Conservation (phyloP, 1,284 basidiomycete species). For the Papiliotrema terrestris region DNA sequence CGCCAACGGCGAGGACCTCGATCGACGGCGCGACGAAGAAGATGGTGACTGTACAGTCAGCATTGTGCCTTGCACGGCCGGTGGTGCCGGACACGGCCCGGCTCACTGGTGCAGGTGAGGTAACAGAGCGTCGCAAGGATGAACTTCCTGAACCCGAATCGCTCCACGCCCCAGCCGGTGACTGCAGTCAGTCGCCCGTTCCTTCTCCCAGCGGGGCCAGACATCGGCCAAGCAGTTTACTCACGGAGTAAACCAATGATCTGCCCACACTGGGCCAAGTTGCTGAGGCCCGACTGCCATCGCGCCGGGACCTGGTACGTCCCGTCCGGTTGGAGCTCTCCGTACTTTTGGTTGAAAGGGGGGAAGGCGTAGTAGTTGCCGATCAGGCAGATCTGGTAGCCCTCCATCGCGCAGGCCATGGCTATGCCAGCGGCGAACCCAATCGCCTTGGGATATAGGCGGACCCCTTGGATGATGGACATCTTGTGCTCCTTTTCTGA, state of each 20-base stretch:
- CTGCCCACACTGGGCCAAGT: constrained; percentile 33
- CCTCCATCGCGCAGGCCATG: constrained; percentile 7
- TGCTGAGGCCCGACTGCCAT: constrained; percentile 50
- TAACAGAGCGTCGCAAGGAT: constrained; percentile 21
- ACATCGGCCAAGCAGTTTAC: not conserved
- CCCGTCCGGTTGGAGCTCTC: constrained; percentile 23
- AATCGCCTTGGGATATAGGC: constrained; percentile 51
- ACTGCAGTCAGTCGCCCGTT: constrained; percentile 1
- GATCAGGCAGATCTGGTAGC: not conserved
- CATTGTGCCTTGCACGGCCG: too few relatives aligned
- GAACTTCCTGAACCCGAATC: constrained; percentile 37
- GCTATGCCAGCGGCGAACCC: constrained; percentile 50
- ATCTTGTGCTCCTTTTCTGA: constrained; percentile 46
- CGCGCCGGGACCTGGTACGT: constrained; percentile 46
- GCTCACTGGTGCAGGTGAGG: constrained; percentile 15
- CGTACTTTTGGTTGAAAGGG: constrained; percentile 32
- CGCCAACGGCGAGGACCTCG: constrained; percentile 25
- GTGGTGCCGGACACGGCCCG: too few relatives aligned
- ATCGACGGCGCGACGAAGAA: constrained; percentile 30
- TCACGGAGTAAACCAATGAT: constrained; percentile 45
- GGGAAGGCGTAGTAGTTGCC: constrained; percentile 36
- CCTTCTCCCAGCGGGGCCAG: too few relatives aligned
- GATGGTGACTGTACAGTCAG: constrained; percentile 22
- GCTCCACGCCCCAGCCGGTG: constrained; percentile 42
- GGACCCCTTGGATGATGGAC: constrained; percentile 40